These are phyloP conservation scores for Heterobasidion irregulare DNA, from an alignment of 1,284 basidiomycete genomes.

Conservation along the genomic window DNA sequence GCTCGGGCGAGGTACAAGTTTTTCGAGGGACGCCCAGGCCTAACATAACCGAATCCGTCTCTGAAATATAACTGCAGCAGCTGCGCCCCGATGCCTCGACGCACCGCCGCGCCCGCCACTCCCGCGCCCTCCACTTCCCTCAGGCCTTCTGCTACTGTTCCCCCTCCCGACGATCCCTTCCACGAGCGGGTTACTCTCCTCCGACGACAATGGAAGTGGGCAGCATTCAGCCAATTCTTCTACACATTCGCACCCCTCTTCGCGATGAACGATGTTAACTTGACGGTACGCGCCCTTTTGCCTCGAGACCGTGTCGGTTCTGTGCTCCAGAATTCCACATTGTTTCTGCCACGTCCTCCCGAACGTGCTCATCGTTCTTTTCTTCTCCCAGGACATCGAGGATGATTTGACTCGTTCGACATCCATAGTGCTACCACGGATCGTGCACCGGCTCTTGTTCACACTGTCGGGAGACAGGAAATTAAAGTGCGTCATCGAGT, in stretches of 20 bases:
- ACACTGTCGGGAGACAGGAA: slow-evolving; percentile 75
- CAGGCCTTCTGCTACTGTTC: slow-evolving; percentile 13
- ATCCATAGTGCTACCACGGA: slow-evolving; percentile 52
- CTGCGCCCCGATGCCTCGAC: slow-evolving; percentile 23
- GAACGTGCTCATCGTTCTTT: slow-evolving; percentile 5
- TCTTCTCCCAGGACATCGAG: slow-evolving; percentile 54
- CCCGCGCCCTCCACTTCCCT: slow-evolving; percentile 11
- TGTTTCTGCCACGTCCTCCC: slow-evolving; percentile 6
- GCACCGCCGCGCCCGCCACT: slow-evolving; percentile 16
- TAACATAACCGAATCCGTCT: no score
- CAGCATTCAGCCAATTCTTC: slow-evolving; percentile 75
- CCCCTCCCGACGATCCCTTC: slow-evolving; percentile 23
- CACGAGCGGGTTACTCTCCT: slow-evolving; percentile 34
- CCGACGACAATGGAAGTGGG: slow-evolving; percentile 77
- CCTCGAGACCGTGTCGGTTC: slow-evolving; percentile 6
- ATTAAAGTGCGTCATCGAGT: slow-evolving; percentile 47
- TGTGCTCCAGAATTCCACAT: slow-evolving; percentile 4
- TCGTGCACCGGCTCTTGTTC: slow-evolving; percentile 66
- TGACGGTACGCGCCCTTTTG: slow-evolving; percentile 32
- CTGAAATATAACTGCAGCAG: no score
- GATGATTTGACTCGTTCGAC: slow-evolving; percentile 60
- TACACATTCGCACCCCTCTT: slow-evolving; percentile 65
- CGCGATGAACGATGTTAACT: slow-evolving; percentile 52
- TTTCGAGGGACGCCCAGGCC: no score
- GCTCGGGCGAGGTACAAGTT: no score